Evolutionary conservation across 495 filamentous ascomycete genomes (phyloP).

Genomic region (Xylaria grammica): DNA sequence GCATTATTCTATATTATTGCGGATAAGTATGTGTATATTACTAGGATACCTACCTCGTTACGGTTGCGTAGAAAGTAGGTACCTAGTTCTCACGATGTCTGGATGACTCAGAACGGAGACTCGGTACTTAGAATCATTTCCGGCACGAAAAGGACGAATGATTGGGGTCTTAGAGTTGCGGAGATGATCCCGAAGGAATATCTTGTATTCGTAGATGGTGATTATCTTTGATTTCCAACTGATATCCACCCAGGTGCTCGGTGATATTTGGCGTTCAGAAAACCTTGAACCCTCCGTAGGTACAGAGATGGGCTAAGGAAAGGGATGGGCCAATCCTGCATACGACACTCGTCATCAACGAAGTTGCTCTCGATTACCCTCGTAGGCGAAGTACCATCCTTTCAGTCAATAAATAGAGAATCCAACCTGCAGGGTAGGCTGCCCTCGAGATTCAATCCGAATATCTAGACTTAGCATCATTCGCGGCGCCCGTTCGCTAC

Average conservation of each 20-base stretch:
- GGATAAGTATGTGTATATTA: too few species aligned
- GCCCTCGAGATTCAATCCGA: neutral
- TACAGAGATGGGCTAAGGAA: slow-evolving; percentile 2
- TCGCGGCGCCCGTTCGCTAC: neutral
- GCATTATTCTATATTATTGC: too few species aligned
- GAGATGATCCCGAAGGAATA: slow-evolving; percentile 24
- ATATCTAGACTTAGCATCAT: slow-evolving; percentile 9
- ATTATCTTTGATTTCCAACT: slow-evolving; percentile 25
- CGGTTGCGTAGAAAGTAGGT: too few species aligned
- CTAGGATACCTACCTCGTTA: too few species aligned
- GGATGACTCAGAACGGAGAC: too few species aligned
- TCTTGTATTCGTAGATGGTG: slow-evolving; percentile 30
- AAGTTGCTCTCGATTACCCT: slow-evolving; percentile 11
- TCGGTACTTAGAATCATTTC: too few species aligned
- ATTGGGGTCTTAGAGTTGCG: slow-evolving; percentile 4
- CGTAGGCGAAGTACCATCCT: neutral
- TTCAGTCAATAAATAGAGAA: slow-evolving; percentile 8
- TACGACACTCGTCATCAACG: neutral
- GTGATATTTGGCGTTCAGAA: slow-evolving; percentile 24
- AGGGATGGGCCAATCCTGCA: slow-evolving; percentile 4
- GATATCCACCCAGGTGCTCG: slow-evolving; percentile 22
- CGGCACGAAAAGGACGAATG: too few species aligned
- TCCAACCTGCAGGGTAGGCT: neutral
- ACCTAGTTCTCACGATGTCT: too few species aligned
- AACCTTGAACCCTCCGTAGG: slow-evolving; percentile 19